Evolutionary conservation across 495 filamentous ascomycete species (phyloP).

Genomic region (Penicillium paradoxum): DNA sequence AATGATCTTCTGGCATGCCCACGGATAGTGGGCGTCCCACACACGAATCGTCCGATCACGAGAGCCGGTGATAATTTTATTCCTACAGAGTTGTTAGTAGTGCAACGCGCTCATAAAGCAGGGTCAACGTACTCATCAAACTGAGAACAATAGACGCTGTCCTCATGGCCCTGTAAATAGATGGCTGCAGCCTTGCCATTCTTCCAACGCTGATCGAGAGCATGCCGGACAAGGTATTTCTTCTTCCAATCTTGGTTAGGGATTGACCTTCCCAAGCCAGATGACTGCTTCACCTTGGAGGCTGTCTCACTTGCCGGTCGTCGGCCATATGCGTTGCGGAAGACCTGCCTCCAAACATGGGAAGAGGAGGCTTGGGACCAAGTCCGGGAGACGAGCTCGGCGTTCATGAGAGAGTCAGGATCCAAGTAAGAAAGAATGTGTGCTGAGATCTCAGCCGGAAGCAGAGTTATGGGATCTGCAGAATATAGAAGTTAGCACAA

Average conservation of each 20-base stretch:
- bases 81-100: conserved; percentile 37
- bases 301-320: conserved; percentile 36
- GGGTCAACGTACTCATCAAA: conserved; percentile 77
- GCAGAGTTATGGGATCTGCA: conserved; percentile 59
- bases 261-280: conserved; percentile 46
- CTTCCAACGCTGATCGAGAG: conserved; percentile 75
- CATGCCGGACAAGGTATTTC: conserved; percentile 69
- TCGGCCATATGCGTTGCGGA: conserved; percentile 58
- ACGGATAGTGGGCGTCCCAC: conserved; percentile 83
- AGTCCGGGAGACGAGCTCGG: conserved; percentile 54
- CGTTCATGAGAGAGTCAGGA: conserved; percentile 55
- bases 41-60: conserved; percentile 91
- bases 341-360: conserved; percentile 75
- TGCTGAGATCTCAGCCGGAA: conserved; percentile 69
- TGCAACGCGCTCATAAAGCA: neutral
- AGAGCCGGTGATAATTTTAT: conserved; percentile 95
- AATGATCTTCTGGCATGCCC: conserved; percentile 75
- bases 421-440: conserved; percentile 71
- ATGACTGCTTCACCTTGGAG: conserved; percentile 40
- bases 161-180: conserved; percentile 85
- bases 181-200: conserved; percentile 70
- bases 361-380: conserved; percentile 63
- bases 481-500: conserved; percentile 1
- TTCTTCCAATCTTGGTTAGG: conserved; percentile 74
- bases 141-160: conserved; percentile 95